These are phyloP conservation scores for Talaromyces sp. DNA, from an alignment of 2,329 filamentous ascomycete species.

Conservation along the genomic window DNA sequence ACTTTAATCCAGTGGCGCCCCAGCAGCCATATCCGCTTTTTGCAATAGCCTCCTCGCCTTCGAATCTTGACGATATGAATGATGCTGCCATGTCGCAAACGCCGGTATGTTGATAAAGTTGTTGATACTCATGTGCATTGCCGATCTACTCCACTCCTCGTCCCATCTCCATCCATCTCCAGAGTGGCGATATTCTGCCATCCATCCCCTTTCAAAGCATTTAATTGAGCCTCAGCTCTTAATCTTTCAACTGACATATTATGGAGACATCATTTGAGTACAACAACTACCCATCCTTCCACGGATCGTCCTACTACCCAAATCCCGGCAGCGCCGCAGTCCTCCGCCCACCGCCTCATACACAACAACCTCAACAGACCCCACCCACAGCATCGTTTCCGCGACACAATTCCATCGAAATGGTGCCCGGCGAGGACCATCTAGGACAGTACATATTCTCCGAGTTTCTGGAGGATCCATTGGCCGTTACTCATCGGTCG, in stretches of 20 bases:
- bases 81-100: conserved; percentile 29
- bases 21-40: conserved; percentile 50
- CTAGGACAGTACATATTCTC: conserved; percentile 27
- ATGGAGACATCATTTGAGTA: conserved; percentile 31
- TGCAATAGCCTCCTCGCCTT: conserved; percentile 42
- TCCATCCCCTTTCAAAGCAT: neutral
- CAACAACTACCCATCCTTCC: conserved; percentile 36
- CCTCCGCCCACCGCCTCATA: conserved; percentile 14
- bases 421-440: conserved; percentile 16
- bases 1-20: conserved; percentile 18
- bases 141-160: neutral
- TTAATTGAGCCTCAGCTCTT: neutral
- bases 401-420: conserved; percentile 33
- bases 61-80: conserved; percentile 1
- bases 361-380: conserved; percentile 31
- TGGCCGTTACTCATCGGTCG: conserved; percentile 24
- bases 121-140: neutral
- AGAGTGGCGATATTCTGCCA: neutral
- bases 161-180: neutral
- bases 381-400: conserved; percentile 34
- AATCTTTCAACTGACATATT: neutral
- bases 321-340: neutral
- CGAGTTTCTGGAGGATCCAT: conserved; percentile 30
- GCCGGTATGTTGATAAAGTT: conserved; percentile 28
- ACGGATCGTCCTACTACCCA: conserved; percentile 27